phyloP scores from a whole-genome alignment of 2,329 filamentous ascomycete species.

The Daldinia sp. region DNA sequence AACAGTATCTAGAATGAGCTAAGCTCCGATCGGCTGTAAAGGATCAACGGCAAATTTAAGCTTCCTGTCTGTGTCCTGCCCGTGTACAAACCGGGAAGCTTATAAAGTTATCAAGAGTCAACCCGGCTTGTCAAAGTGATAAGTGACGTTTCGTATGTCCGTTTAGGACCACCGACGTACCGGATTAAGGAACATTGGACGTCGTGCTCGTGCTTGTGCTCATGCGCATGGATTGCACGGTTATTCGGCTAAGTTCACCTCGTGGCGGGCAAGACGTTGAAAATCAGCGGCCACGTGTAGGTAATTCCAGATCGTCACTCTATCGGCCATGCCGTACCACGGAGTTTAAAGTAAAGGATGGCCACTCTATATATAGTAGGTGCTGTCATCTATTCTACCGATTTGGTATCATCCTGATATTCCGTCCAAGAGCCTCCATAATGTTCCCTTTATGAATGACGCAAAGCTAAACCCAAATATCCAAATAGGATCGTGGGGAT shows the following conservation, averaged over 20 bases:
- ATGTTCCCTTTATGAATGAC: not conserved
- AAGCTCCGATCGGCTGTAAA: constrained; percentile 7
- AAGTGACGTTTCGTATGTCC: not conserved
- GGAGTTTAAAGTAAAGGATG: constrained; percentile 16
- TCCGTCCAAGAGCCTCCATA: not conserved
- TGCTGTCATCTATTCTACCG: constrained; percentile 14
- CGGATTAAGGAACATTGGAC: not conserved
- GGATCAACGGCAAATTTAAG: constrained; percentile 1
- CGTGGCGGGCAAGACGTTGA: constrained; percentile 24
- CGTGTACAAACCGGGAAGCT: not conserved
- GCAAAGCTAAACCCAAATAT: not conserved
- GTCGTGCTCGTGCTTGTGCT: constrained; percentile 1
- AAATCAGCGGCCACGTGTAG: constrained; percentile 19
- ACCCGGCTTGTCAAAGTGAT: constrained; percentile 1
- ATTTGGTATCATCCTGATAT: constrained; percentile 23
- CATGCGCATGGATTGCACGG: constrained; percentile 5
- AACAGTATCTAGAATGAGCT: not conserved
- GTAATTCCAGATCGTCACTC: constrained; percentile 9
- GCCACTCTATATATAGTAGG: constrained; percentile 26
- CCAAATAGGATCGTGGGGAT: constrained; percentile 7
- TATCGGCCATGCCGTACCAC: constrained; percentile 31
- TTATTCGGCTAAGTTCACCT: constrained; percentile 8
- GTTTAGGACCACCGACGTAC: not conserved
- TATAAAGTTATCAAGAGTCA: constrained; percentile 2
- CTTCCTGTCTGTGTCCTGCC: not conserved